Percentiles rank a stretch among this genome's conserved stretches.
Conservation (phyloP, 495 filamentous ascomycete species). For the Wilcoxina mikolae region DNA sequence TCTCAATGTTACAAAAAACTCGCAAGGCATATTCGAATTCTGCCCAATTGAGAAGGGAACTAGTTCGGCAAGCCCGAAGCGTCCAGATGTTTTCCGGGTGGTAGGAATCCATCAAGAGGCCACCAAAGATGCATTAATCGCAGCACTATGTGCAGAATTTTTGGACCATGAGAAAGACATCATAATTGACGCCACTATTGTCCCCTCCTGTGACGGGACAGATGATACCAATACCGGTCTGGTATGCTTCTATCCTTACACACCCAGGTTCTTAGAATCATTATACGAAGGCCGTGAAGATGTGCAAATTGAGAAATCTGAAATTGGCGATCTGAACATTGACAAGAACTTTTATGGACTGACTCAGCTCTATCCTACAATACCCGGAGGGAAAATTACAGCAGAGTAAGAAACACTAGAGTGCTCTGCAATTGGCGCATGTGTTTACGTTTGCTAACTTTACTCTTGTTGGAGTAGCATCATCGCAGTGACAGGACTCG, state of each 20-base stretch:
- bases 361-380: constrained; percentile 10
- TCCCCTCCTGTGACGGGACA: background rate
- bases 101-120: background rate
- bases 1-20: too few species aligned
- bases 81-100: background rate
- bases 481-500: constrained; percentile 3
- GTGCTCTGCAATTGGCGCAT: background rate
- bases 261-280: background rate
- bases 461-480: background rate
- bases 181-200: background rate
- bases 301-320: background rate
- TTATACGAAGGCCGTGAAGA: background rate
- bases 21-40: background rate
- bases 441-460: background rate
- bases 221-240: background rate
- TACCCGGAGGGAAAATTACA: background rate
- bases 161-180: background rate
- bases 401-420: background rate
- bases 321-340: background rate
- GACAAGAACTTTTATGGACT: constrained; percentile 12
- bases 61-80: too few species aligned
- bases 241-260: background rate
- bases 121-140: background rate
- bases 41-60: too few species aligned
- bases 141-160: background rate